Evolutionary conservation across 495 filamentous ascomycete species (phyloP).

Genomic region (Xylaria scruposa): DNA sequence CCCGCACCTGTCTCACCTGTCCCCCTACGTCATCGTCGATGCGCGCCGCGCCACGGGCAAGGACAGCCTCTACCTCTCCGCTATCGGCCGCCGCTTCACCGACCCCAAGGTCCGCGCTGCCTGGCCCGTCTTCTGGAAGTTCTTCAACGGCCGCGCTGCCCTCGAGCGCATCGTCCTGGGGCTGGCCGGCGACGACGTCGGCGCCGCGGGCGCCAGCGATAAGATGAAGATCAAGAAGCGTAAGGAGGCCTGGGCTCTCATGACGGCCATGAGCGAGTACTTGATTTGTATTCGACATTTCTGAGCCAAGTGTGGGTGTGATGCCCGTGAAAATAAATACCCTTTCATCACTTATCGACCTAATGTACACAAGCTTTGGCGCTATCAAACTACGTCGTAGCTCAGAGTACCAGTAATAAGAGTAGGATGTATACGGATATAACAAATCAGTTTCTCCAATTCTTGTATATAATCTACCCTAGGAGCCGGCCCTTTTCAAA

Average conservation of each 20-base stretch:
- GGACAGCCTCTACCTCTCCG: conserved; percentile 76
- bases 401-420: not conserved
- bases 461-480: conserved; percentile 25
- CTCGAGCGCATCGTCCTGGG: conserved; percentile 84
- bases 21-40: conserved; percentile 61
- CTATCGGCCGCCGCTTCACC: conserved; percentile 67
- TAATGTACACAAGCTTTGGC: too few species aligned
- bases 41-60: conserved; percentile 62
- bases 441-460: not conserved
- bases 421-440: not conserved
- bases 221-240: conserved; percentile 76
- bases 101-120: conserved; percentile 54
- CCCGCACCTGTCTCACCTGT: conserved; percentile 52
- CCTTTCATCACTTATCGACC: too few species aligned
- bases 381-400: not conserved
- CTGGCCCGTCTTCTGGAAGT: conserved; percentile 68
- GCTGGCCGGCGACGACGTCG: conserved; percentile 1
- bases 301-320: conserved; percentile 43
- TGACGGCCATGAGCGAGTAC: conserved; percentile 67
- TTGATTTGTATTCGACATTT: conserved; percentile 64
- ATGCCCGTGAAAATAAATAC: too few species aligned
- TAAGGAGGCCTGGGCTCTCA: conserved; percentile 75
- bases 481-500: conserved; percentile 31
- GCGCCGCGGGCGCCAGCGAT: not conserved
- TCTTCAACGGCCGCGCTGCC: conserved; percentile 87